Evolutionary conservation across 768 basidiomycete genomes (phyloP).

Genomic region (Erythrobasidium yunnanense): DNA sequence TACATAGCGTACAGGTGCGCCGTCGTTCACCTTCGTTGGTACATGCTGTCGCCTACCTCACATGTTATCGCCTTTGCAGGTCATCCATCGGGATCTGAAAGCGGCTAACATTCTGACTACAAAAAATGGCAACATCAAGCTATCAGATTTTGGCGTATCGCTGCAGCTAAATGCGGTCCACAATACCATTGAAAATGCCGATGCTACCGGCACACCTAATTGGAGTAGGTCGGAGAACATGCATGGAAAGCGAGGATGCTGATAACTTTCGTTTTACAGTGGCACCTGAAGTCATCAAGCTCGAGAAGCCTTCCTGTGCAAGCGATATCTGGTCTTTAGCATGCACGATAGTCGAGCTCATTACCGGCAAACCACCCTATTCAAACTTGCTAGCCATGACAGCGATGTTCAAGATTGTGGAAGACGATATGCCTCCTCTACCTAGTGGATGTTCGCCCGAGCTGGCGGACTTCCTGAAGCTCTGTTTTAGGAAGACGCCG

Average conservation of each 20-base stretch:
- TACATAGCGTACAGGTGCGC: conserved; percentile 57
- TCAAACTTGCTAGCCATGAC: conserved; percentile 52
- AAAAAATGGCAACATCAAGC: conserved; percentile 92
- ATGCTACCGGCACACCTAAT: conserved; percentile 70
- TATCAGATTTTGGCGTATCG: conserved; percentile 95
- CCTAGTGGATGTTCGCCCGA: conserved; percentile 68
- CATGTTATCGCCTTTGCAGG: conserved; percentile 41
- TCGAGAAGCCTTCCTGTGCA: conserved; percentile 84
- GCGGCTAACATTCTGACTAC: conserved; percentile 98
- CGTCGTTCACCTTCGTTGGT: background rate
- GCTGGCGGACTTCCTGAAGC: conserved; percentile 65
- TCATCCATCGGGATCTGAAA: conserved; percentile 96
- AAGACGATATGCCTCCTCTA: conserved; percentile 76
- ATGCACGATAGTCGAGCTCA: conserved; percentile 84
- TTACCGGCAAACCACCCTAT: conserved; percentile 87
- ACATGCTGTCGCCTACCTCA: background rate
- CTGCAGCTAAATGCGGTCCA: conserved; percentile 81
- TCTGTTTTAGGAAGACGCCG: conserved; percentile 86
- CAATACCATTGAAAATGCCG: conserved; percentile 57
- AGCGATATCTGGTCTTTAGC: conserved; percentile 93
- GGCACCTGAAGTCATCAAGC: conserved; percentile 94
- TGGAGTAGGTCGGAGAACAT: conserved; percentile 53
- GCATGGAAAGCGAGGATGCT: background rate
- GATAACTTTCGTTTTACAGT: conserved; percentile 43
- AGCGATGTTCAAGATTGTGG: conserved; percentile 98